phyloP scores from a whole-genome alignment of 805 yeast species.

The Monosporozyma siamensis region DNA sequence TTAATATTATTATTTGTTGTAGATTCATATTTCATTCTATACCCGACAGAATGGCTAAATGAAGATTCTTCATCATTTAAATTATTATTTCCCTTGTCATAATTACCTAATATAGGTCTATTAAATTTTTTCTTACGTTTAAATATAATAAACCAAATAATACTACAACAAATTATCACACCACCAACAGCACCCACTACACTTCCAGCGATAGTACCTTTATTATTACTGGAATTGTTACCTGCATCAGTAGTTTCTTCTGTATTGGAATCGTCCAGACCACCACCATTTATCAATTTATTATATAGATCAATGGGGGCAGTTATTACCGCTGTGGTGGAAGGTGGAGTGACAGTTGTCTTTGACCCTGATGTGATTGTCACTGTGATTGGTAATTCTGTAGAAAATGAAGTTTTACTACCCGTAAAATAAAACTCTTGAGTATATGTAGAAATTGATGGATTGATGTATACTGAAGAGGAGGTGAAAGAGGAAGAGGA shows the following conservation, averaged over 20 bases:
- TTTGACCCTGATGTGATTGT: constrained; percentile 7
- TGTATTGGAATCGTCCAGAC: constrained; percentile 1
- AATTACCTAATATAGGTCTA: no score
- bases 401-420: constrained; percentile 13
- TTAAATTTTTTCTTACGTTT: constrained; percentile 8
- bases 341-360: constrained; percentile 14
- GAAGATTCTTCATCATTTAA: not conserved
- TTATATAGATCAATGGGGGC: constrained; percentile 14
- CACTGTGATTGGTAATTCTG: constrained; percentile 13
- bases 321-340: constrained; percentile 12
- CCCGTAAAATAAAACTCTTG: constrained; percentile 17
- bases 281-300: constrained; percentile 17
- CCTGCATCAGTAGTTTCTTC: not conserved
- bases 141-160: constrained; percentile 16
- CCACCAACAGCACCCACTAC: constrained; percentile 29
- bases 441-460: constrained; percentile 8
- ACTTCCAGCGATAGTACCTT: constrained; percentile 24
- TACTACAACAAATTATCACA: constrained; percentile 10
- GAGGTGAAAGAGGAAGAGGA: not conserved
- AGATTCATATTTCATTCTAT: not conserved
- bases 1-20: no score
- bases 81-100: not conserved
- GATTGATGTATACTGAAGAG: not conserved
- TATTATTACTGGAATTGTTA: not conserved
- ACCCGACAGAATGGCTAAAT: not conserved